phyloP scores from a whole-genome alignment of 2,329 filamentous ascomycete genomes.

The Trichoderma polysporum region DNA sequence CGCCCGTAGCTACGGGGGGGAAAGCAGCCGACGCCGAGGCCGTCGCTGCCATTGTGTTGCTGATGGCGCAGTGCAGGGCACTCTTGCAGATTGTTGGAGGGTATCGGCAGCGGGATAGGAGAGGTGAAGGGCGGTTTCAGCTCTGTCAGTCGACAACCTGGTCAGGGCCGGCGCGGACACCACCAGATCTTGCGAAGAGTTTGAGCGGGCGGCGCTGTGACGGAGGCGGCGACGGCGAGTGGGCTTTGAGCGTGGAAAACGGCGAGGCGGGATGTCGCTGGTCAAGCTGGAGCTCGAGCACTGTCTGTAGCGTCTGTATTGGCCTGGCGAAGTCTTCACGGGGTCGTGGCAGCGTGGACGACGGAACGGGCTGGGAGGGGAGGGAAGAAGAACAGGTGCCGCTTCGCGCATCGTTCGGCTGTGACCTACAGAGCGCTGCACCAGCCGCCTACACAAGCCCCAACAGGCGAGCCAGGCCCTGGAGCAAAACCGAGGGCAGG shows the following conservation, averaged over 20 bases:
- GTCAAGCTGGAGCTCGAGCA: slow-evolving; percentile 1
- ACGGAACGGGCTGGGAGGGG: slow-evolving; percentile 19
- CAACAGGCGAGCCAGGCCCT: slow-evolving; percentile 11
- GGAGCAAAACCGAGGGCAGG: slow-evolving; percentile 27
- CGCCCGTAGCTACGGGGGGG: slow-evolving; percentile 40
- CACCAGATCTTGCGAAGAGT: slow-evolving; percentile 16
- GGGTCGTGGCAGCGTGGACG: slow-evolving; percentile 12
- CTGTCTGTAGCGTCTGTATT: not conserved
- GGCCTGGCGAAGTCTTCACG: slow-evolving; percentile 9
- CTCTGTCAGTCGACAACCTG: slow-evolving; percentile 3
- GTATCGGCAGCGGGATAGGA: not conserved
- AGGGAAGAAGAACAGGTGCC: slow-evolving; percentile 21
- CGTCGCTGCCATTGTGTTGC: slow-evolving; percentile 51
- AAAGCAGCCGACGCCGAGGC: slow-evolving; percentile 50
- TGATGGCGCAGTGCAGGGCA: slow-evolving; percentile 23
- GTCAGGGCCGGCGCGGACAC: slow-evolving; percentile 17
- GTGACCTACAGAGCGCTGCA: slow-evolving; percentile 18
- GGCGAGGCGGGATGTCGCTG: not conserved
- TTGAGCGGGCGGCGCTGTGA: slow-evolving; percentile 11
- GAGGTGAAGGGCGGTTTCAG: slow-evolving; percentile 5
- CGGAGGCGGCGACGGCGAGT: not conserved
- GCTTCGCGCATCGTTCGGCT: slow-evolving; percentile 20
- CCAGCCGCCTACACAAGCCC: slow-evolving; percentile 5
- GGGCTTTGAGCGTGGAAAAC: not conserved
- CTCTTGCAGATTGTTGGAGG: slow-evolving; percentile 11